Percentiles rank a stretch among this genome's conserved stretches.
Conservation (phyloP, 139 green algal species). For the Tetraselmis striata region DNA sequence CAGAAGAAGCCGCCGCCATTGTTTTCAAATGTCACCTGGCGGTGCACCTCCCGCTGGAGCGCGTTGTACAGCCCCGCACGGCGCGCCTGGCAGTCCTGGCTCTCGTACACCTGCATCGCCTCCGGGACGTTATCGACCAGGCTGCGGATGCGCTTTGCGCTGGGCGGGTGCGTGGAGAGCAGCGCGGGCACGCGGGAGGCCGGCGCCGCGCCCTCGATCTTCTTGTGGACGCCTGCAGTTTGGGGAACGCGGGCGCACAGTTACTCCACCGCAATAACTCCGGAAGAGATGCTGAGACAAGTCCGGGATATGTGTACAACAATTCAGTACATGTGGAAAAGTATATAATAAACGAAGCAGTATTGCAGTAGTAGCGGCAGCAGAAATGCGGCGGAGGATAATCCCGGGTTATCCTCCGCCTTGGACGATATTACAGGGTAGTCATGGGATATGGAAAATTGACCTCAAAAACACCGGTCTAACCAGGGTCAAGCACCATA, state of each 20-base stretch:
- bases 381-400: no score
- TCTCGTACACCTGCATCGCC: slow-evolving; percentile 27
- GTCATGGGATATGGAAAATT: no score
- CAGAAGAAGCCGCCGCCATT: background rate
- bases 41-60: background rate
- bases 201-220: background rate
- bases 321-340: background rate
- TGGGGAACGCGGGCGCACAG: slow-evolving; percentile 21
- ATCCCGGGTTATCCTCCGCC: no score
- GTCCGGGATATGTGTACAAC: background rate
- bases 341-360: background rate
- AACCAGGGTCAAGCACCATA: no score
- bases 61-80: background rate
- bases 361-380: no score
- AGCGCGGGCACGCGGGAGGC: slow-evolving; percentile 36
- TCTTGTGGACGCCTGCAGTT: slow-evolving; percentile 19
- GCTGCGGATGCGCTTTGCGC: slow-evolving; percentile 42
- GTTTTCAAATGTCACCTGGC: background rate
- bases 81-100: background rate
- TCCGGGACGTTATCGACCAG: slow-evolving; percentile 22
- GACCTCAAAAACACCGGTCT: no score
- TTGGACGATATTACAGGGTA: no score
- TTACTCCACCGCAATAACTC: slow-evolving; percentile 13
- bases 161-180: slow-evolving; percentile 71
- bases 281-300: background rate